These are phyloP conservation scores for Echinochloa phyllopogon DNA, from an alignment of 176 grass and related monocot species.

Conservation along the genomic window DNA sequence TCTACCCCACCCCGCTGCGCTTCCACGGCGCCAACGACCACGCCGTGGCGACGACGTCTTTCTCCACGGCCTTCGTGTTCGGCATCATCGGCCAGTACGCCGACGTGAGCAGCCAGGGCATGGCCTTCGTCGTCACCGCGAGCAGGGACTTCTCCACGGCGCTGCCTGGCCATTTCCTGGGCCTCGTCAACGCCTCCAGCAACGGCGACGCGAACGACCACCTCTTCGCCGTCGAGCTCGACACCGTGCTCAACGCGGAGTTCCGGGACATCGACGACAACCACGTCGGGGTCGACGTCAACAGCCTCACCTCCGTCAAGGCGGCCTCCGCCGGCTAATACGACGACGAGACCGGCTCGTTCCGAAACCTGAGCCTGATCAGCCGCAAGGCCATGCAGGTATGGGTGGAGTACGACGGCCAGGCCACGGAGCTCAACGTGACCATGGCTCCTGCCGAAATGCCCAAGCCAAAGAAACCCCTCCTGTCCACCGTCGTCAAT, in stretches of 20 bases:
- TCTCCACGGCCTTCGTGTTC: constrained; percentile 68
- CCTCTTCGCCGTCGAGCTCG: constrained; percentile 67
- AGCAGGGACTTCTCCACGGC: constrained; percentile 22
- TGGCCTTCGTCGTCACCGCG: constrained; percentile 47
- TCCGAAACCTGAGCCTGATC: constrained; percentile 41
- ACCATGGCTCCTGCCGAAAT: constrained; percentile 40
- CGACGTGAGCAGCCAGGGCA: constrained; percentile 49
- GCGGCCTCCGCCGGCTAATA: constrained; percentile 46
- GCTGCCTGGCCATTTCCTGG: constrained; percentile 46
- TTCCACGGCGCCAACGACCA: not conserved
- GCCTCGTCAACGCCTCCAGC: constrained; percentile 45
- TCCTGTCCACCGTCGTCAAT: constrained; percentile 29
- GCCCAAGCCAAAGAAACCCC: constrained; percentile 41
- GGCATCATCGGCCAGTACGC: constrained; percentile 39
- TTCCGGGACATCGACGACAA: constrained; percentile 60
- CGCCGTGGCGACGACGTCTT: constrained; percentile 27
- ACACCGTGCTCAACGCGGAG: constrained; percentile 51
- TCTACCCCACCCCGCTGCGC: constrained; percentile 37
- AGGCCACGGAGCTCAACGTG: constrained; percentile 32
- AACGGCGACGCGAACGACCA: constrained; percentile 28
- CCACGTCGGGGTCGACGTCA: constrained; percentile 62
- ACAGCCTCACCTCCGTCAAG: constrained; percentile 43
- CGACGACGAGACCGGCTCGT: constrained; percentile 34
- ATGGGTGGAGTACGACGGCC: constrained; percentile 55
- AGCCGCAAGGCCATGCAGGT: constrained; percentile 50